phyloP scores from a whole-genome alignment of 2,329 filamentous ascomycete genomes.

The Neonectria neomacrospora region DNA sequence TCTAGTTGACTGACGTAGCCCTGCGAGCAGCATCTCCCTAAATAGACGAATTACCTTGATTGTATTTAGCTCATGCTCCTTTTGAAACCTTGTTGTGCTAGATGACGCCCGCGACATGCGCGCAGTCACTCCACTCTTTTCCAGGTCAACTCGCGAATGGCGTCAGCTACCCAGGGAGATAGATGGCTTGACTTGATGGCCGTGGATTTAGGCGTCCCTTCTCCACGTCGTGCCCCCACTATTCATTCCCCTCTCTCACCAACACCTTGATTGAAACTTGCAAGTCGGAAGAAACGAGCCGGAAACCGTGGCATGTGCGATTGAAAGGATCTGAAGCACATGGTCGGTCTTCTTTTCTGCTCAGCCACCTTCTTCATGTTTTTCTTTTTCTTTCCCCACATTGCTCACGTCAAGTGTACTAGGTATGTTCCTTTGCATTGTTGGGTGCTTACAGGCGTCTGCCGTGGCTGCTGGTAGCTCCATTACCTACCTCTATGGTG shows the following conservation, averaged over 20 bases:
- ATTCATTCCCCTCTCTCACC: neutral
- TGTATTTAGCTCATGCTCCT: neutral
- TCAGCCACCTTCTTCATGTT: neutral
- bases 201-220: neutral
- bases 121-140: conserved; percentile 15
- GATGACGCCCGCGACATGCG: conserved; percentile 3
- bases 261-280: neutral
- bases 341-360: neutral
- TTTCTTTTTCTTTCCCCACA: neutral
- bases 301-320: neutral
- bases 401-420: neutral
- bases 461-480: neutral
- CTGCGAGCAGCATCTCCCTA: conserved; percentile 9
- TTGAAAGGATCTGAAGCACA: neutral
- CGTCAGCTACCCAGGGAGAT: conserved; percentile 1
- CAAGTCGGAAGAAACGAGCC: neutral
- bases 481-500: conserved; percentile 7
- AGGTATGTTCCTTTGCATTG: neutral
- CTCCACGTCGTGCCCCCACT: neutral
- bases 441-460: neutral
- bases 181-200: neutral
- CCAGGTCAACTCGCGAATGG: neutral
- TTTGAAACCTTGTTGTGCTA: neutral
- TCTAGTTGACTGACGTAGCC: conserved; percentile 11
- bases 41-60: conserved; percentile 6